Evolutionary conservation across 305 asterid species (phyloP), one percentile per base, ranked within the genome.

Genomic region (Petunia hybrid): DNA sequence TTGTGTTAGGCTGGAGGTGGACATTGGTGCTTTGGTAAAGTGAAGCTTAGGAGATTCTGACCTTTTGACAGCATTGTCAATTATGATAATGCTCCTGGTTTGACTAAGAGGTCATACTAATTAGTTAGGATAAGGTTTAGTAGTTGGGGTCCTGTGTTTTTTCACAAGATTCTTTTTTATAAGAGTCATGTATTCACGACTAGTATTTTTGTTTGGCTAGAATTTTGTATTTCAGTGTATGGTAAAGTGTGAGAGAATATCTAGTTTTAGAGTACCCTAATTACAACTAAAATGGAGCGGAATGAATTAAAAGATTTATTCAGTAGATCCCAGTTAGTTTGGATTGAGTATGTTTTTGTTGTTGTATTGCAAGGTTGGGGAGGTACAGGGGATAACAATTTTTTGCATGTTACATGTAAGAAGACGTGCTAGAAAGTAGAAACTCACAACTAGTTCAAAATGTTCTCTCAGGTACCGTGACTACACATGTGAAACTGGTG

Each of bases 121-220:
- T 74, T 74, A 53, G 79, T 74, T 14, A 43, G 63, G 46, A 74
- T 53, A 53, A 53, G 39, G 65, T 53, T 53, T 74, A 22, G 79
- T 53, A 74, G 38, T 74, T 74, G 65, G 38, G 63, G 51, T 53
- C 79, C 39, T 74, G 65, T 38, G n/a, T 53, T 22, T 22, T 22
- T 22, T 22, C 31, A 22, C 31, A 22, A 22, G 31, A 22, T 22
- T 22, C 31, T 22, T 22, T 22, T 22, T 22, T 22, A 22, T 22
- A 22, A 22, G 38, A 46, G 51, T 53, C 79, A n/a, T 74, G 65
- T 38, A 8, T 53, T 53, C 79, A 14, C 14, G 14, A 14, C 7
- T 38, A 39, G 51, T 74, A 51, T n/a, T 74, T 74, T 53, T 6
- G 64, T 74, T 53, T 38, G 79, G 14, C 55, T 53, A 8, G 46